A percentile compares a stretch with the other conserved stretches of the same genome.
Conservation (phyloP, 2,329 filamentous ascomycete species). For the Parastagonospora nodorum region DNA sequence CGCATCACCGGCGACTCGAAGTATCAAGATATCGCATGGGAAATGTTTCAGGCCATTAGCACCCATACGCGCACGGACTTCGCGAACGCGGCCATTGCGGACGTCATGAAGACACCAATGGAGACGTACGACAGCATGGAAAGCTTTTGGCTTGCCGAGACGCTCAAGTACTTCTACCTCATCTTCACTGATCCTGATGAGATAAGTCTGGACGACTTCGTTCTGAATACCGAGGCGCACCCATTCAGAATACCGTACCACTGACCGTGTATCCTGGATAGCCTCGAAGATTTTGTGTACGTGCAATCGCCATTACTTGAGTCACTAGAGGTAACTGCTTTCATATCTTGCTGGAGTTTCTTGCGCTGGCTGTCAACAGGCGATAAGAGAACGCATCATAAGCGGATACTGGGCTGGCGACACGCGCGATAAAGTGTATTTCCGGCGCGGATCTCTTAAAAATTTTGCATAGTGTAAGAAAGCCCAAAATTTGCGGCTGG, state of each 20-base stretch:
- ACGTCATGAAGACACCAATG: constrained; percentile 49
- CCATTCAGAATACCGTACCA: constrained; percentile 42
- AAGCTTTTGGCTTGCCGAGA: constrained; percentile 56
- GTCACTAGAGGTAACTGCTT: too few relatives aligned
- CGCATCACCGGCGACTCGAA: constrained; percentile 60
- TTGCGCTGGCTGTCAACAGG: constrained; percentile 26
- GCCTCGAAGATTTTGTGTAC: too few relatives aligned
- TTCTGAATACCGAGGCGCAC: constrained; percentile 56
- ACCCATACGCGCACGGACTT: constrained; percentile 49
- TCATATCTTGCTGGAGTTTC: too few relatives aligned
- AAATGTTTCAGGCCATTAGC: constrained; percentile 53
- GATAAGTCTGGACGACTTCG: constrained; percentile 52
- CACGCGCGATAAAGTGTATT: constrained; percentile 35
- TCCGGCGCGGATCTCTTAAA: constrained; percentile 36
- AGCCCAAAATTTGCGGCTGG: constrained; percentile 31
- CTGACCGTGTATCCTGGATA: too few relatives aligned
- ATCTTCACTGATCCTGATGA: constrained; percentile 50
- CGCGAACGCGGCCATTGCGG: constrained; percentile 51
- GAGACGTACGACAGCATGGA: constrained; percentile 51
- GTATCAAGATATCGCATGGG: constrained; percentile 53
- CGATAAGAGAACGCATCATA: constrained; percentile 21
- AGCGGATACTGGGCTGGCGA: constrained; percentile 16
- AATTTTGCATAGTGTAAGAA: constrained; percentile 46
- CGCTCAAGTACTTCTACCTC: constrained; percentile 57
- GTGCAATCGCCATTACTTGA: too few relatives aligned